phyloP scores from a whole-genome alignment of 108 stramenopile species.

The Skeletonema potamos region DNA sequence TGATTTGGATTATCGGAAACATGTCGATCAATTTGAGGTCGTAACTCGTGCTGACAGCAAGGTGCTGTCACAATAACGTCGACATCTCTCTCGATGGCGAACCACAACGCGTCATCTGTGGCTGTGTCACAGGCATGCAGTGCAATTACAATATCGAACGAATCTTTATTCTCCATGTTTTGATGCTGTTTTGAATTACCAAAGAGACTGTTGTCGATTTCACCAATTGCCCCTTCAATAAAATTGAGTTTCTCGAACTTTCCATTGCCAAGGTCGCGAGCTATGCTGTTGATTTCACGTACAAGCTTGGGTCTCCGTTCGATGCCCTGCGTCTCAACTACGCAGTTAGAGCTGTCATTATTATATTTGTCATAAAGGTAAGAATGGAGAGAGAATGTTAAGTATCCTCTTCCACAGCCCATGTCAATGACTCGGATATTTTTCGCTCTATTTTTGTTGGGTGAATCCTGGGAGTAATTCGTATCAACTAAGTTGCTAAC shows the following conservation, averaged over 20 bases:
- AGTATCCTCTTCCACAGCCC: constrained; percentile 78
- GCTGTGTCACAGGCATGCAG: constrained; percentile 93
- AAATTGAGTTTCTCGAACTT: constrained; percentile 63
- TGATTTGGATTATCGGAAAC: constrained; percentile 30
- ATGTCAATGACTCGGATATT: constrained; percentile 67
- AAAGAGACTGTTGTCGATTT: constrained; percentile 14
- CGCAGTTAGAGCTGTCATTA: not conserved
- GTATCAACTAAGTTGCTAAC: constrained; percentile 46
- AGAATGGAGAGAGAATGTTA: constrained; percentile 83
- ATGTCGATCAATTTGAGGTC: constrained; percentile 77
- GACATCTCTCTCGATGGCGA: constrained; percentile 53
- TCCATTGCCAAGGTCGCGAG: constrained; percentile 45
- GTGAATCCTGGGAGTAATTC: not conserved
- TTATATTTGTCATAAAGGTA: constrained; percentile 49
- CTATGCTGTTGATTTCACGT: constrained; percentile 70
- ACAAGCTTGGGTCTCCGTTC: constrained; percentile 80
- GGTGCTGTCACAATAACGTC: constrained; percentile 79
- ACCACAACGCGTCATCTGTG: constrained; percentile 81
- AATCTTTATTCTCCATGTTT: constrained; percentile 1
- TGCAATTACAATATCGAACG: constrained; percentile 72
- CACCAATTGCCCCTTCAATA: constrained; percentile 66
- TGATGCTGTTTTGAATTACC: not conserved
- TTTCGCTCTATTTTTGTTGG: not conserved
- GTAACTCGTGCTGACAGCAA: constrained; percentile 88
- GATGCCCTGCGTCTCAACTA: constrained; percentile 61